These are phyloP conservation scores for Barnettozyma sucrosica DNA, from an alignment of 805 yeast genomes.

Conservation along the genomic window DNA sequence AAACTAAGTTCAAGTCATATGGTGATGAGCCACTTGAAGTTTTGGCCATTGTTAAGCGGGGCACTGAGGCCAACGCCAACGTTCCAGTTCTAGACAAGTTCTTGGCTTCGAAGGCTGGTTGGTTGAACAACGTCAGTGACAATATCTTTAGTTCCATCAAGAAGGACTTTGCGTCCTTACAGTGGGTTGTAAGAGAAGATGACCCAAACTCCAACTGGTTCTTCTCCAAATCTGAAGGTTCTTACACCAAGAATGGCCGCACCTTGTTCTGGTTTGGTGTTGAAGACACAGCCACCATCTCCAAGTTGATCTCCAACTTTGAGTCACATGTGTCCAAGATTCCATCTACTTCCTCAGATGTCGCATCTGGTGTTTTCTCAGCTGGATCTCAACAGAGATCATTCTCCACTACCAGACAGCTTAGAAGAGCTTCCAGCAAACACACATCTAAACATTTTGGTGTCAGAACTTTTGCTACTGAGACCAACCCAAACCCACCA, in stretches of 20 bases:
- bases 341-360: conserved; percentile 30
- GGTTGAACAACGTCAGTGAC: conserved; percentile 97
- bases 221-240: conserved; percentile 90
- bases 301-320: conserved; percentile 57
- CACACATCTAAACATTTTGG: conserved; percentile 21
- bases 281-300: conserved; percentile 52
- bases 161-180: conserved; percentile 66
- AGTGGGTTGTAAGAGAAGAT: conserved; percentile 88
- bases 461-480: conserved; percentile 30
- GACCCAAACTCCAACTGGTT: conserved; percentile 90
- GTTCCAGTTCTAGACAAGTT: conserved; percentile 79
- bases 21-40: conserved; percentile 97
- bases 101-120: conserved; percentile 81
- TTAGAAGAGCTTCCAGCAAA: conserved; percentile 27
- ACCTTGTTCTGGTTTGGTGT: conserved; percentile 95
- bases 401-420: conserved; percentile 26
- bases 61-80: conserved; percentile 28
- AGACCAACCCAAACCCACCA: conserved; percentile 68
- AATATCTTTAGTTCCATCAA: conserved; percentile 80
- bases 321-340: conserved; percentile 30
- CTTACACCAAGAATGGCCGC: conserved; percentile 82
- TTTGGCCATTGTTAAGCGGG: conserved; percentile 71
- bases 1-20: conserved; percentile 60
- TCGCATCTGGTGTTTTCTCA: conserved; percentile 40
- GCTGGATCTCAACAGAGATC: conserved; percentile 37